A percentile compares a stretch with the other conserved stretches of the same genome.
Evolutionary conservation across 768 basidiomycete genomes (phyloP).

Genomic region (Holtermanniella nyarrowii): DNA sequence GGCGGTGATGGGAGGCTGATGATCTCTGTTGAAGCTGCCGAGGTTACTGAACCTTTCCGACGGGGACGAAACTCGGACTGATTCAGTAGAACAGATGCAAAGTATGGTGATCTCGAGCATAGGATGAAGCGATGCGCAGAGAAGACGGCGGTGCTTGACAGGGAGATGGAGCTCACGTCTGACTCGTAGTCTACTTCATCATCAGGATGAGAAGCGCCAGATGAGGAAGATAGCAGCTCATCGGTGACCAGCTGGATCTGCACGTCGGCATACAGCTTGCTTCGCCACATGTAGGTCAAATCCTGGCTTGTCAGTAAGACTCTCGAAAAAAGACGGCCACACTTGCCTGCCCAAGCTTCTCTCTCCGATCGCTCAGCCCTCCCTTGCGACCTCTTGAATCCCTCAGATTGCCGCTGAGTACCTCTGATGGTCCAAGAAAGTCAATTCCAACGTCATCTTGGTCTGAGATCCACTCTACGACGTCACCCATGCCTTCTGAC

Average conservation of each 20-base stretch:
- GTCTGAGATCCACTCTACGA: constrained; percentile 42
- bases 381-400: constrained; percentile 40
- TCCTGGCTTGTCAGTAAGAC: constrained; percentile 44
- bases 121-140: constrained; percentile 89
- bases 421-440: constrained; percentile 65
- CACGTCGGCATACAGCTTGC: constrained; percentile 84
- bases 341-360: constrained; percentile 64
- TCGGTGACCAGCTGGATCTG: constrained; percentile 53
- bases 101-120: constrained; percentile 78
- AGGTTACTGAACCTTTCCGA: constrained; percentile 41
- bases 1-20: constrained; percentile 77
- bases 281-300: constrained; percentile 93
- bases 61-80: constrained; percentile 46
- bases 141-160: constrained; percentile 65
- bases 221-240: too few relatives aligned
- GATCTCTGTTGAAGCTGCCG: constrained; percentile 10
- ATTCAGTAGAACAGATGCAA: constrained; percentile 64
- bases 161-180: constrained; percentile 14
- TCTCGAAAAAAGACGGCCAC: too few relatives aligned
- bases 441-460: constrained; percentile 32
- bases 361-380: constrained; percentile 53
- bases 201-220: constrained; percentile 49
- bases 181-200: constrained; percentile 8
- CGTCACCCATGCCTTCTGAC: constrained; percentile 67
- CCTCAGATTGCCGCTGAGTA: constrained; percentile 43